phyloP scores from a whole-genome alignment of 371 early-diverging fungal genomes.

The Saksenaea vasiformis region DNA sequence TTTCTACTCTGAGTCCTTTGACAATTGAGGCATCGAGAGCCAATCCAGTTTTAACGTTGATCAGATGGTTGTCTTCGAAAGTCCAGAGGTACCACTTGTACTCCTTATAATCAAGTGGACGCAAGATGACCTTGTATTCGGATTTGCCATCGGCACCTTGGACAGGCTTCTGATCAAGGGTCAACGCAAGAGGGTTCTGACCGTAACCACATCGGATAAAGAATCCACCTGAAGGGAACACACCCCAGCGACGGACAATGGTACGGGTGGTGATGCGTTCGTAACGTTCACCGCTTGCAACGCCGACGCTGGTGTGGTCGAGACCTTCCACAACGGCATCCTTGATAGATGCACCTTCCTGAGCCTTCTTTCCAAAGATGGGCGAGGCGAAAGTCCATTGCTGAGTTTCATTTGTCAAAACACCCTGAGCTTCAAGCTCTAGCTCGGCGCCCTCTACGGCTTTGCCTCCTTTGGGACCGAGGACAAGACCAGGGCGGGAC shows the following conservation, averaged over 20 bases:
- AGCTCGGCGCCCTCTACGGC: slow-evolving; percentile 28
- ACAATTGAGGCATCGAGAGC: slow-evolving; percentile 41
- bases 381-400: slow-evolving; percentile 48
- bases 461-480: slow-evolving; percentile 22
- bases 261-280: slow-evolving; percentile 33
- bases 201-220: slow-evolving; percentile 40
- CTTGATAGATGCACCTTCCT: not conserved
- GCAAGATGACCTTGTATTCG: slow-evolving; percentile 32
- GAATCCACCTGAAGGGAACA: slow-evolving; percentile 42
- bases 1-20: slow-evolving; percentile 31
- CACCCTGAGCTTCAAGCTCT: slow-evolving; percentile 33
- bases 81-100: slow-evolving; percentile 56
- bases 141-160: slow-evolving; percentile 14
- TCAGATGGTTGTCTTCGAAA: slow-evolving; percentile 48
- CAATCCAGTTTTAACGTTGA: slow-evolving; percentile 57
- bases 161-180: slow-evolving; percentile 31
- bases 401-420: slow-evolving; percentile 23
- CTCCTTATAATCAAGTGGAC: slow-evolving; percentile 39
- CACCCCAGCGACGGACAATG: slow-evolving; percentile 45
- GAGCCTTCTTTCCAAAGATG: slow-evolving; percentile 25
- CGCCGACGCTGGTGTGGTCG: slow-evolving; percentile 16
- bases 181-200: slow-evolving; percentile 34
- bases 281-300: slow-evolving; percentile 28
- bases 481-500: slow-evolving; percentile 34
- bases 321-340: slow-evolving; percentile 22